Evolutionary conservation across 129 eudicot species (phyloP).

Genomic region (Centaurea solstitialis): DNA sequence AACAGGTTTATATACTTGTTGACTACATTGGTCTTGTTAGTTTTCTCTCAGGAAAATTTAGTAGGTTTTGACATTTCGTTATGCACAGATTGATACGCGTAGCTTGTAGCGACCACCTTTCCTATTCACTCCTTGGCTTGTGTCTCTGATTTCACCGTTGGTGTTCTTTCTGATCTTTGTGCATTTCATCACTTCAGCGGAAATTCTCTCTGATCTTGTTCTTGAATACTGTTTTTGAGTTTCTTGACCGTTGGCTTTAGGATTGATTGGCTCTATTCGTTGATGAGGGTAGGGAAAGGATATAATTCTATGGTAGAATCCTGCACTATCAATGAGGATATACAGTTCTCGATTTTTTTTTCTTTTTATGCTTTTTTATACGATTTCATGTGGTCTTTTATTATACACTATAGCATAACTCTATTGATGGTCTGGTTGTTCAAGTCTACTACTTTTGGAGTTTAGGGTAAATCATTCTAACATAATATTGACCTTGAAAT

Average conservation of each 20-base stretch:
- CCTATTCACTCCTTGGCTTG: neutral
- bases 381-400: neutral
- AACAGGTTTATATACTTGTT: neutral
- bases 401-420: neutral
- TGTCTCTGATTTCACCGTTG: neutral
- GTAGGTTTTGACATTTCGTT: neutral
- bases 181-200: neutral
- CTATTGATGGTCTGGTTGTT: neutral
- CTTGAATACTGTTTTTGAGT: neutral
- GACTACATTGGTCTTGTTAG: neutral
- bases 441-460: neutral
- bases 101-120: neutral
- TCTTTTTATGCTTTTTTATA: neutral
- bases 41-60: neutral
- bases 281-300: neutral
- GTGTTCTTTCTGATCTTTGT: neutral
- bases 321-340: neutral
- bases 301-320: neutral
- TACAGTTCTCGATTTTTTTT: neutral
- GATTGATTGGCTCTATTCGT: neutral
- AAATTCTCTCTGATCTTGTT: neutral
- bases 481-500: neutral
- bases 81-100: neutral
- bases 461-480: neutral
- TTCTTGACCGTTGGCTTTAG: neutral